These are phyloP conservation scores for Mycena crocata DNA, from an alignment of 768 basidiomycete genomes.

Conservation along the genomic window DNA sequence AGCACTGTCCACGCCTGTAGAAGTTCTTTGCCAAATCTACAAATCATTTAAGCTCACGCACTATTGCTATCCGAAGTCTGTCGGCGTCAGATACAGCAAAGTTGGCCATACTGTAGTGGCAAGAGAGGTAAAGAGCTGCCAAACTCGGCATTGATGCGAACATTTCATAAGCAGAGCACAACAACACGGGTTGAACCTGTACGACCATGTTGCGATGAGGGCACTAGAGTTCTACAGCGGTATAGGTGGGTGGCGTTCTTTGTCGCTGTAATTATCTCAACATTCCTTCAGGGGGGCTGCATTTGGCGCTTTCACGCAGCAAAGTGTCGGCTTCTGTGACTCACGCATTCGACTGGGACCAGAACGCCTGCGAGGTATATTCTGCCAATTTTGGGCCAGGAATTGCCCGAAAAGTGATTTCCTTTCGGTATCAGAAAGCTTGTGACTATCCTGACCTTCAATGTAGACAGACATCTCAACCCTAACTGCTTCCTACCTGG, in stretches of 20 bases:
- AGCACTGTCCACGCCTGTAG: conserved; percentile 59
- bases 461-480: conserved; percentile 63
- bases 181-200: conserved; percentile 10
- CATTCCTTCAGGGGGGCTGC: conserved; percentile 70
- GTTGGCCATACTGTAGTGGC: conserved; percentile 9
- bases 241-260: conserved; percentile 65
- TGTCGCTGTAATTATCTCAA: conserved; percentile 15
- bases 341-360: conserved; percentile 87
- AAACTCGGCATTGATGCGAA: conserved; percentile 4
- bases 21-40: conserved; percentile 10
- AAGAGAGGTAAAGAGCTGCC: neutral
- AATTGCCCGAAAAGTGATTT: conserved; percentile 62
- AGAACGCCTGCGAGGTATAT: conserved; percentile 79
- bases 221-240: conserved; percentile 83
- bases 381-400: conserved; percentile 64
- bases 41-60: conserved; percentile 36
- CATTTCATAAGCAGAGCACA: neutral
- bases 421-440: neutral
- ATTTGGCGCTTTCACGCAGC: conserved; percentile 71
- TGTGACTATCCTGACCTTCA: neutral
- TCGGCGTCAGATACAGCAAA: conserved; percentile 38
- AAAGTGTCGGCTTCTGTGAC: conserved; percentile 59
- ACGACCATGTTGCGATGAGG: conserved; percentile 27
- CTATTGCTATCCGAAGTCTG: conserved; percentile 55
- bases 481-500: conserved; percentile 61